Percentiles rank a stretch among this genome's conserved stretches.
These are phyloP conservation scores for Brassica incana DNA, from an alignment of 345 rosid species.

Conservation along the genomic window DNA sequence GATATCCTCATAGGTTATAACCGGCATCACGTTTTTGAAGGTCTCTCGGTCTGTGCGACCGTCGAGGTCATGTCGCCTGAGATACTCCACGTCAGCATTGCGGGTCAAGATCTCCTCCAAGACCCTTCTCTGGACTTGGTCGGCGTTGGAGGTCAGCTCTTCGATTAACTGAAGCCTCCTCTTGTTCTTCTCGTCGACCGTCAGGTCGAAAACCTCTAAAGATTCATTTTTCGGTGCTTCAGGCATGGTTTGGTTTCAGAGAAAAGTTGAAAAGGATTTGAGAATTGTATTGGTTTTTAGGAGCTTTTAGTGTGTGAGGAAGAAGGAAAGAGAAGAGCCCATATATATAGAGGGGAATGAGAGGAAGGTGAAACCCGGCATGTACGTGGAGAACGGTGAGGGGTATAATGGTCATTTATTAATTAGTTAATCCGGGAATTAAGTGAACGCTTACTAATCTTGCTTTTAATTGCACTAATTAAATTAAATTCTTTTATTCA, in stretches of 20 bases:
- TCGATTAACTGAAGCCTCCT: conserved; percentile 69
- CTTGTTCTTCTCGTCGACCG: conserved; percentile 55
- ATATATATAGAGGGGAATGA: conserved; percentile 45
- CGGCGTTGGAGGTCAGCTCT: conserved; percentile 74
- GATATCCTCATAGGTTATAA: conserved; percentile 79
- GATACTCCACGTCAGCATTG: conserved; percentile 90
- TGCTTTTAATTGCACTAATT: conserved; percentile 16
- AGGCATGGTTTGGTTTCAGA: conserved; percentile 59
- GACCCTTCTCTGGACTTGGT: conserved; percentile 66
- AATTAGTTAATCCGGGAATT: conserved; percentile 8
- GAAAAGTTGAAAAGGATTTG: background rate
- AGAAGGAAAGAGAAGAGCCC: conserved; percentile 41
- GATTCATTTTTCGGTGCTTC: conserved; percentile 62
- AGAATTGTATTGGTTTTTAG: background rate
- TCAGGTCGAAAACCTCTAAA: conserved; percentile 39
- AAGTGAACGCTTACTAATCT: conserved; percentile 19
- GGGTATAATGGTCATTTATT: conserved; percentile 8
- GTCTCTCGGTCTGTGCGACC: conserved; percentile 67
- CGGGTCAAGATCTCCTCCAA: conserved; percentile 75
- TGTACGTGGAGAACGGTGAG: background rate
- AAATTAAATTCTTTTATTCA: background rate
- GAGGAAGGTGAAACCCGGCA: conserved; percentile 19
- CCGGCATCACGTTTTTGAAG: conserved; percentile 77
- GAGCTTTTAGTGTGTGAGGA: conserved; percentile 56
- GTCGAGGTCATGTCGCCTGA: conserved; percentile 63